phyloP scores from a whole-genome alignment of 805 yeast species.

The Metschnikowia arizonensis region DNA sequence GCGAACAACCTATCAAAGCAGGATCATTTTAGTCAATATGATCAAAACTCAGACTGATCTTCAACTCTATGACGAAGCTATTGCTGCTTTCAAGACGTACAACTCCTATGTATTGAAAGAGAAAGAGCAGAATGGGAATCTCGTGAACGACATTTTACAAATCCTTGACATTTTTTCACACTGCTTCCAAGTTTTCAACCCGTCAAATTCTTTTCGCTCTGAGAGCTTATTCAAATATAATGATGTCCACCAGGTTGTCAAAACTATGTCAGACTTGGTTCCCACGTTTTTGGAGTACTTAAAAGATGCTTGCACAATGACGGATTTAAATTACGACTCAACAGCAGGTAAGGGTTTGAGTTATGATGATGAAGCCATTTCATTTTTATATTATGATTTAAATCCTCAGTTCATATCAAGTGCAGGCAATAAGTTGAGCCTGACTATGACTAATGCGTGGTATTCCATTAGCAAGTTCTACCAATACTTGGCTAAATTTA shows the following conservation, averaged over 20 bases:
- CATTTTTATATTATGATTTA: constrained; percentile 34
- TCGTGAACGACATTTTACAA: constrained; percentile 29
- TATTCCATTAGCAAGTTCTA: constrained; percentile 31
- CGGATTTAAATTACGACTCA: constrained; percentile 30
- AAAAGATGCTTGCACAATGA: constrained; percentile 18
- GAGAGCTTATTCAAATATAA: constrained; percentile 26
- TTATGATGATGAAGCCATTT: constrained; percentile 19
- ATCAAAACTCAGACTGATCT: constrained; percentile 31
- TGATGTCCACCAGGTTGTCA: constrained; percentile 20
- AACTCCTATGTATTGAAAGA: constrained; percentile 31
- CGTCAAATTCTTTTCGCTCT: constrained; percentile 26
- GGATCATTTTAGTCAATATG: constrained; percentile 28
- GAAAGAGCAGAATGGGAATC: constrained; percentile 28
- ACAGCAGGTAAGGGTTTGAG: constrained; percentile 8
- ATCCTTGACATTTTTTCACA: constrained; percentile 32
- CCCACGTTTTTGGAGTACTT: constrained; percentile 25
- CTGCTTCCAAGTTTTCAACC: constrained; percentile 35
- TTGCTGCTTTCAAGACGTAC: constrained; percentile 40
- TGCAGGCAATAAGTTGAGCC: background rate
- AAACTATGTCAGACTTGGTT: constrained; percentile 17
- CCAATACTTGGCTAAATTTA: constrained; percentile 26
- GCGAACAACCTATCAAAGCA: constrained; percentile 36
- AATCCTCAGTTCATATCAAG: constrained; percentile 29
- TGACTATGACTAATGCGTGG: constrained; percentile 36
- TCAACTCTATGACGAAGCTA: constrained; percentile 41